A percentile compares a stretch with the other conserved stretches of the same genome.
phyloP scores from a whole-genome alignment of 495 filamentous ascomycete genomes.

The Tuber borchii region DNA sequence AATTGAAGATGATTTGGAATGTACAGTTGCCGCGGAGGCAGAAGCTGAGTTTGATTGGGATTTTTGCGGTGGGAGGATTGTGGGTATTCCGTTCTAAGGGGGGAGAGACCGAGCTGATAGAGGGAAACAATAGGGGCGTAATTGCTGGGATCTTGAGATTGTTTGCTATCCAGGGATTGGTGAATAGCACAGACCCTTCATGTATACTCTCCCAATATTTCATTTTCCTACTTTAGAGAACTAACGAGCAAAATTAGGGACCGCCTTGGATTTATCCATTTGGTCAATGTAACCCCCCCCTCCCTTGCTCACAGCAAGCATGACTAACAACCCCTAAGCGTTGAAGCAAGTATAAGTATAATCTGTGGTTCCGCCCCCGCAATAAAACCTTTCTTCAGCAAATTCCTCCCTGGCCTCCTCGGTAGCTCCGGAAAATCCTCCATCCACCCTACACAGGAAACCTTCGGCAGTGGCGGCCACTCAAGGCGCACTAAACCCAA shows the following conservation, averaged over 20 bases:
- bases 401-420: slow-evolving; percentile 13
- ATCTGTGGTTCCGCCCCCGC: slow-evolving; percentile 22
- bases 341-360: slow-evolving; percentile 16
- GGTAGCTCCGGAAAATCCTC: not conserved
- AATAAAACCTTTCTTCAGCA: slow-evolving; percentile 15
- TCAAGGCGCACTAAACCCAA: not conserved
- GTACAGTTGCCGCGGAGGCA: slow-evolving; percentile 15
- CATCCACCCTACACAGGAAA: not conserved
- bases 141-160: slow-evolving; percentile 11
- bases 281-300: slow-evolving; percentile 17
- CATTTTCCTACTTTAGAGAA: not conserved
- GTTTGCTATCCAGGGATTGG: not conserved
- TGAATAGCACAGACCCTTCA: not conserved
- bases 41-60: slow-evolving; percentile 10
- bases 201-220: not conserved
- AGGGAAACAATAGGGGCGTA: slow-evolving; percentile 7
- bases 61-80: slow-evolving; percentile 18
- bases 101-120: not conserved
- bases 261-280: slow-evolving; percentile 3
- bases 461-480: not conserved
- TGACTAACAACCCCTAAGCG: slow-evolving; percentile 5
- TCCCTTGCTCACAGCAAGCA: too few species aligned
- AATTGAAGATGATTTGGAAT: slow-evolving; percentile 25
- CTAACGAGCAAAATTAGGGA: not conserved
- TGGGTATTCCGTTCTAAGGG: not conserved